These are phyloP conservation scores for Talaromyces atroroseus DNA, from an alignment of 2,329 filamentous ascomycete species.

Conservation along the genomic window DNA sequence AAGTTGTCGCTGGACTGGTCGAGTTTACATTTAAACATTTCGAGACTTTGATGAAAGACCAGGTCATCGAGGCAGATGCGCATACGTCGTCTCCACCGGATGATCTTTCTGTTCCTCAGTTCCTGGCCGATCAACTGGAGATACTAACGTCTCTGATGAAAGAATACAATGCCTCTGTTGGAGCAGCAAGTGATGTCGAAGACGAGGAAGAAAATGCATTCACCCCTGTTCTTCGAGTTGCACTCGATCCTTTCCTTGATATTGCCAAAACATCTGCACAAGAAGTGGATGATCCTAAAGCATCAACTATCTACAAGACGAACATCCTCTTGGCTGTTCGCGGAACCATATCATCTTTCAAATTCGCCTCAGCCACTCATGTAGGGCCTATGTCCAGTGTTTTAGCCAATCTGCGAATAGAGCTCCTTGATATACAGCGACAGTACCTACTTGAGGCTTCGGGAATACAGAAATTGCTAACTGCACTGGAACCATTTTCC, in stretches of 20 bases:
- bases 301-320: constrained; percentile 46
- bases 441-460: constrained; percentile 69
- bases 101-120: constrained; percentile 73
- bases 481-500: constrained; percentile 46
- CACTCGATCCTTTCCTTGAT: constrained; percentile 78
- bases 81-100: constrained; percentile 64
- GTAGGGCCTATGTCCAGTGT: constrained; percentile 53
- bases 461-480: constrained; percentile 61
- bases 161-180: constrained; percentile 77
- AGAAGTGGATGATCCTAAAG: constrained; percentile 31
- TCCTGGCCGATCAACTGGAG: constrained; percentile 73
- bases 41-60: constrained; percentile 71
- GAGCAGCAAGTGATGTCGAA: constrained; percentile 36
- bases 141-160: constrained; percentile 74
- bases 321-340: constrained; percentile 43
- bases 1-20: constrained; percentile 63
- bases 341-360: constrained; percentile 34
- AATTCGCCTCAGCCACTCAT: constrained; percentile 58
- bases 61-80: constrained; percentile 60
- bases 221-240: constrained; percentile 66
- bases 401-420: constrained; percentile 43
- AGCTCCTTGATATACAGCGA: constrained; percentile 64
- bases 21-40: constrained; percentile 77
- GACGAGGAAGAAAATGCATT: constrained; percentile 63
- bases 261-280: constrained; percentile 53